Evolutionary conservation across 2,329 filamentous ascomycete species (phyloP), one percentile per base, ranked within the genome.

Genomic region (Aspergillus floridensis): DNA sequence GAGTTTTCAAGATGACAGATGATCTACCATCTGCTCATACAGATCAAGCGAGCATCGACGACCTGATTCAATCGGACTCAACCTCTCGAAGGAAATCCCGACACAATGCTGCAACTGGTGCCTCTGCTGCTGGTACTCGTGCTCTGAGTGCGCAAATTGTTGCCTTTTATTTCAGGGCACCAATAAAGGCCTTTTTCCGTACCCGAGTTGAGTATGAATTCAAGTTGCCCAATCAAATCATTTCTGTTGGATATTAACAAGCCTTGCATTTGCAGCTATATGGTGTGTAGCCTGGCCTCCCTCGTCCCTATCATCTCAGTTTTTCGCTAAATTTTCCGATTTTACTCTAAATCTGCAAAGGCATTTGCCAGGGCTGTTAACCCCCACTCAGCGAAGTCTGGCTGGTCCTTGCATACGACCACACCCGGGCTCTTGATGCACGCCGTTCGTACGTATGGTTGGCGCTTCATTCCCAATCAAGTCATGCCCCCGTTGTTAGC

Each of bases 111-210:
- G 82, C 84, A 12, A 88, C 86, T 16, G 92, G 90, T 51, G 90
- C 91, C n/a, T 92, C 91, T 22, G 92, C 92, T 4, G 92, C 92
- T 22, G 86, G 91, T 46, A 90, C 92, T 63, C 89, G 93, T 50
- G 93, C 92, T 29, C 75, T 96, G 63, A 93, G 89, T 67, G 89
- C 91, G 7, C 90, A 96, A 72, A 82, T 92, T 68, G 84, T 96
- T 57, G 88, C 92, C 24, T 96, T 96, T 69, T 97, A 96, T 78
- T 97, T 96, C 72, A 84, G 92, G 58, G 91, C 92, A 0, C 93
- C 93, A 0, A 90, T 92, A 56, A 96, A 96, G 77, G 90, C 92
- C 16, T 97, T 97, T 73, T 96, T 97, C 77, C 86, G 91, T 62
- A 93, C 91, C 1, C 82, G 93, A 59, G 92, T 97, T 64, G 93